Percentiles rank a stretch among this genome's conserved stretches.
These are phyloP conservation scores for Yamadazyma triangularis DNA, from an alignment of 1,139 yeast genomes.

Conservation along the genomic window DNA sequence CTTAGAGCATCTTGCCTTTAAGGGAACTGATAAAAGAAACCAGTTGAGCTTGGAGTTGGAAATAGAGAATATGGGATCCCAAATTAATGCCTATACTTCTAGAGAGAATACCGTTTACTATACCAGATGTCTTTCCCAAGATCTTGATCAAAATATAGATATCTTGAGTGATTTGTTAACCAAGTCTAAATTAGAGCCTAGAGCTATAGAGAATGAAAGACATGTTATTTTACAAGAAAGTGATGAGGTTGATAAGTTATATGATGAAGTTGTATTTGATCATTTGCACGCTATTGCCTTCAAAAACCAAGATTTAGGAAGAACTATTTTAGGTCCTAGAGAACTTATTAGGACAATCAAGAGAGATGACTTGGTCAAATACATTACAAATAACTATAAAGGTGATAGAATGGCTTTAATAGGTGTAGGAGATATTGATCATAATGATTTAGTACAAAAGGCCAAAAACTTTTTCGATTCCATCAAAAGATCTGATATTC, in stretches of 20 bases:
- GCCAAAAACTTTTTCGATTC: constrained; percentile 78
- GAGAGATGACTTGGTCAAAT: constrained; percentile 69
- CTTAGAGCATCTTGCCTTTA: constrained; percentile 91
- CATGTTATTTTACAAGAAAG: constrained; percentile 94
- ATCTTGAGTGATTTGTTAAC: constrained; percentile 88
- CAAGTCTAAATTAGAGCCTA: constrained; percentile 71
- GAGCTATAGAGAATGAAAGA: constrained; percentile 91
- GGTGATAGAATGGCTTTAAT: constrained; percentile 98
- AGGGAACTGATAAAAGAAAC: constrained; percentile 82
- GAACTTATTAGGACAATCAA: constrained; percentile 80
- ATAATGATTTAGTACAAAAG: constrained; percentile 69
- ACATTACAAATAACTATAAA: constrained; percentile 81
- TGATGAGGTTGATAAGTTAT: constrained; percentile 97
- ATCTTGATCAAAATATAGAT: constrained; percentile 82
- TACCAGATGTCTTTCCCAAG: constrained; percentile 79
- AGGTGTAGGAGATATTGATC: constrained; percentile 93
- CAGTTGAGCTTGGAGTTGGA: constrained; percentile 85
- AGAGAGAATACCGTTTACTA: constrained; percentile 97
- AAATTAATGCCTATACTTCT: constrained; percentile 93
- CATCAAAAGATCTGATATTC: constrained; percentile 59
- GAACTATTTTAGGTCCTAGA: constrained; percentile 96
- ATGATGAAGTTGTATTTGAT: constrained; percentile 96
- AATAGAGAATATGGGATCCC: constrained; percentile 95
- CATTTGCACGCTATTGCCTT: constrained; percentile 91
- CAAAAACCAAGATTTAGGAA: constrained; percentile 88